A percentile compares a stretch with the other conserved stretches of the same genome.
Conservation (phyloP, 2,329 filamentous ascomycete genomes). For the Diaporthe humulicola region DNA sequence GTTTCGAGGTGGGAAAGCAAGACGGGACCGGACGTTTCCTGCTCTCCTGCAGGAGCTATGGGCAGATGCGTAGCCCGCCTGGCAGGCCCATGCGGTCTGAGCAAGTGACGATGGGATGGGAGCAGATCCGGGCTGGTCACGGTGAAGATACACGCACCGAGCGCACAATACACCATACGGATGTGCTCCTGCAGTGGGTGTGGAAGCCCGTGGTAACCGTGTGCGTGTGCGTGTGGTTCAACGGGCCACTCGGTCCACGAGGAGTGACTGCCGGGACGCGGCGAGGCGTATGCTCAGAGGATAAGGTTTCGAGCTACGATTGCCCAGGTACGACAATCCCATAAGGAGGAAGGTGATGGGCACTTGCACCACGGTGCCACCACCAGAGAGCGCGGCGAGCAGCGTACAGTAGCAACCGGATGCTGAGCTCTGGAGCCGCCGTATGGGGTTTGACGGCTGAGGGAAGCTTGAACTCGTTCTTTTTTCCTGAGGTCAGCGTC, state of each 20-base stretch:
- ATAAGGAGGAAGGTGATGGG: not conserved
- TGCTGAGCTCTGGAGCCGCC: slow-evolving; percentile 21
- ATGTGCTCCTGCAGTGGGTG: slow-evolving; percentile 29
- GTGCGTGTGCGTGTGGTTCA: slow-evolving; percentile 29
- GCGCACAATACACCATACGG: slow-evolving; percentile 29
- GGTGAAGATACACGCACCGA: slow-evolving; percentile 1
- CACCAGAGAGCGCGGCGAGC: not conserved
- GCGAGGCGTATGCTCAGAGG: slow-evolving; percentile 6
- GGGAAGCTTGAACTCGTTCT: slow-evolving; percentile 18
- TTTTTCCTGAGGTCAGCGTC: slow-evolving; percentile 2
- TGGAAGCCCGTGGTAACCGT: slow-evolving; percentile 24
- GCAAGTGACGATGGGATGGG: slow-evolving; percentile 6
- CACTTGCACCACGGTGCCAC: not conserved
- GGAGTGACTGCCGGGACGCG: slow-evolving; percentile 18
- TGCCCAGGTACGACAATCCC: not conserved
- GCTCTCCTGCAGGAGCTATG: slow-evolving; percentile 17
- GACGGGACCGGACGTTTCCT: slow-evolving; percentile 34
- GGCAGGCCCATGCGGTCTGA: slow-evolving; percentile 31
- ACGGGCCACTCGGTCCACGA: slow-evolving; percentile 28
- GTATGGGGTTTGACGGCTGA: slow-evolving; percentile 21
- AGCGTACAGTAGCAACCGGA: slow-evolving; percentile 8
- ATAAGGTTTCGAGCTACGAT: slow-evolving; percentile 22
- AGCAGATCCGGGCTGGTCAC: not conserved
- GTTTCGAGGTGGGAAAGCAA: slow-evolving; percentile 31
- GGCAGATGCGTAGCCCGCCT: slow-evolving; percentile 30